A percentile compares a stretch with the other conserved stretches of the same genome.
These are phyloP conservation scores for Primulina huaijiensis DNA, from an alignment of 257 asterid species.

Conservation along the genomic window DNA sequence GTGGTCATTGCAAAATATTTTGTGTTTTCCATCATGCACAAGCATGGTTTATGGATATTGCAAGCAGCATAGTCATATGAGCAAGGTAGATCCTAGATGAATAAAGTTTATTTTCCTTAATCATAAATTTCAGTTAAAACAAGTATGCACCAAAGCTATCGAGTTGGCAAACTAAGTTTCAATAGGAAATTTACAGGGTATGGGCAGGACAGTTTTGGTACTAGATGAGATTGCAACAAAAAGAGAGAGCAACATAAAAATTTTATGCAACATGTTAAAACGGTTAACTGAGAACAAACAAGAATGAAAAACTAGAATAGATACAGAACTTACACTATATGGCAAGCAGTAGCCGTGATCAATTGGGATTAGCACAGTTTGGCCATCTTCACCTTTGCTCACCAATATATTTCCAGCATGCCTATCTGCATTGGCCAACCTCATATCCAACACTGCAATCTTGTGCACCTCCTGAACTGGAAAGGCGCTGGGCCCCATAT, in stretches of 20 bases:
- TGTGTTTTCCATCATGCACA: too few relatives aligned
- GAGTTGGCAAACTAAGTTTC: neutral
- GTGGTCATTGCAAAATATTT: too few relatives aligned
- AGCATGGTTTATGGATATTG: neutral
- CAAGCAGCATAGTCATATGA: neutral
- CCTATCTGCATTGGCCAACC: constrained; percentile 91
- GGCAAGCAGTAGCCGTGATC: constrained; percentile 99
- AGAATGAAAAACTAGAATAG: constrained; percentile 6
- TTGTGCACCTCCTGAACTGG: constrained; percentile 85
- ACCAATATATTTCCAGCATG: constrained; percentile 85
- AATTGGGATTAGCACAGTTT: constrained; percentile 66
- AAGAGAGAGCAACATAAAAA: neutral
- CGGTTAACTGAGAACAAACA: neutral
- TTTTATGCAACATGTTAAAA: constrained; percentile 10
- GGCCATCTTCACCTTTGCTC: constrained; percentile 64
- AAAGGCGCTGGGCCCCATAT: constrained; percentile 76
- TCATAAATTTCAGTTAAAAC: neutral
- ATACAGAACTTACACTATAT: constrained; percentile 56
- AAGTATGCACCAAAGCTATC: neutral
- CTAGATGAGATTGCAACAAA: neutral
- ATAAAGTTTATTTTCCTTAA: neutral
- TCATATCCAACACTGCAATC: constrained; percentile 79
- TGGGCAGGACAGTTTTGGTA: neutral
- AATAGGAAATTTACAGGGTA: neutral
- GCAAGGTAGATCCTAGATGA: too few relatives aligned